phyloP scores from a whole-genome alignment of 352 stramenopile genomes.

The Pythium grandisporangium region DNA sequence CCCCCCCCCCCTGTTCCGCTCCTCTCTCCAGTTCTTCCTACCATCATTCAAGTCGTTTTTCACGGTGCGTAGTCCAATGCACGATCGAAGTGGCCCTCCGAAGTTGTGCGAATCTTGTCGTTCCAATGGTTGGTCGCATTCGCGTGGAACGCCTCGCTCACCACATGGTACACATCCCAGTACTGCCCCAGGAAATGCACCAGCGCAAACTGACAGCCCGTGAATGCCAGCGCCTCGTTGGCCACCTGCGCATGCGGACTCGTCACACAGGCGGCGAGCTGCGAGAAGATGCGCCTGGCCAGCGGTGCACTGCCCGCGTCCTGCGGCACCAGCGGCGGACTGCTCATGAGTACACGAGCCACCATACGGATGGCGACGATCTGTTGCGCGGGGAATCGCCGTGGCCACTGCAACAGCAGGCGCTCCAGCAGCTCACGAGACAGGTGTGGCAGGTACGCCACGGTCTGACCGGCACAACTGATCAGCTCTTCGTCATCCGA shows the following conservation, averaged over 20 bases:
- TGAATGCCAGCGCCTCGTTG: conserved; percentile 77
- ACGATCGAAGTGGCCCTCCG: conserved; percentile 63
- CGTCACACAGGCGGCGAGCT: conserved; percentile 42
- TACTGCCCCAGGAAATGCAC: conserved; percentile 65
- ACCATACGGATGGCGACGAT: conserved; percentile 73
- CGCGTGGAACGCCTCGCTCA: conserved; percentile 54
- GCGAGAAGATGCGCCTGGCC: conserved; percentile 32
- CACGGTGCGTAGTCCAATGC: conserved; percentile 58
- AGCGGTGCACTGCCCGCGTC: conserved; percentile 6
- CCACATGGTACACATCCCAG: conserved; percentile 44
- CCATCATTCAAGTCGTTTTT: background rate
- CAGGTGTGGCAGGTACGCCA: conserved; percentile 69
- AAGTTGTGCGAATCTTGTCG: conserved; percentile 50
- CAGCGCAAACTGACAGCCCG: conserved; percentile 70
- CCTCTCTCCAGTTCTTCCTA: background rate
- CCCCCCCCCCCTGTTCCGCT: background rate
- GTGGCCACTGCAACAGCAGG: conserved; percentile 53
- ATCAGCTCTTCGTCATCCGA: conserved; percentile 82
- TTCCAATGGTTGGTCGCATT: conserved; percentile 69
- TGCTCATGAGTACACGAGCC: conserved; percentile 80
- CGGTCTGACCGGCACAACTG: conserved; percentile 72
- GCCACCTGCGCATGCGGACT: conserved; percentile 62
- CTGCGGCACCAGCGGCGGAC: conserved; percentile 46
- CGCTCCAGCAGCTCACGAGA: conserved; percentile 38
- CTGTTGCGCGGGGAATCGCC: conserved; percentile 54